A percentile compares a stretch with the other conserved stretches of the same genome.
Conservation (phyloP, 257 asterid species). For the Fraxinus excelsior region DNA sequence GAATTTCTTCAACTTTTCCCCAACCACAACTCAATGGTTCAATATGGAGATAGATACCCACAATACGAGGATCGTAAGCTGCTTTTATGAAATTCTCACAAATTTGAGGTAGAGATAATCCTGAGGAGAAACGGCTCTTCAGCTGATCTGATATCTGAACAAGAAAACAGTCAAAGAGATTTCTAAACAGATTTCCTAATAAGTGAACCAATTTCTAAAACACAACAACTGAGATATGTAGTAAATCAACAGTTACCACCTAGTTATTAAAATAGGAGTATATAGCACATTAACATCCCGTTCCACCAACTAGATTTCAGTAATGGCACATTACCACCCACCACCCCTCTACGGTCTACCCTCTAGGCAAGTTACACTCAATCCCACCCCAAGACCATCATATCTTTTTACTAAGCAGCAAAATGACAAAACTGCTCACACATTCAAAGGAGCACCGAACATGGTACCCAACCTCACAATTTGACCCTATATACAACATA, state of each 20-base stretch:
- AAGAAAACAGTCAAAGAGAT: slow-evolving; percentile 19
- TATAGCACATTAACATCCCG: slow-evolving; percentile 14
- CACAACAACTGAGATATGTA: not conserved
- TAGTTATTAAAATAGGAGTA: not conserved
- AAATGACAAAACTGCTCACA: not conserved
- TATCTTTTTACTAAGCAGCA: not conserved
- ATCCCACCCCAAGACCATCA: not conserved
- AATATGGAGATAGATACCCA: slow-evolving; percentile 89
- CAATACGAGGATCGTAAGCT: slow-evolving; percentile 94
- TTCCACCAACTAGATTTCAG: not conserved
- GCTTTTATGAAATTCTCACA: slow-evolving; percentile 92
- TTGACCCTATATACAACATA: not conserved
- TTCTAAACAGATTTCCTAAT: slow-evolving; percentile 10
- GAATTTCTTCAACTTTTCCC: slow-evolving; percentile 97
- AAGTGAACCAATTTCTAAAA: not conserved
- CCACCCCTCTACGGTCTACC: not conserved
- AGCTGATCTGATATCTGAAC: slow-evolving; percentile 93
- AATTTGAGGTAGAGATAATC: slow-evolving; percentile 87
- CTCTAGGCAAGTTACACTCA: not conserved
- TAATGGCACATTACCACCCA: not conserved
- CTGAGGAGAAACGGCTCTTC: slow-evolving; percentile 94
- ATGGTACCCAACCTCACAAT: slow-evolving; percentile 5
- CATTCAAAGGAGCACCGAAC: slow-evolving; percentile 6
- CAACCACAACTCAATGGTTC: slow-evolving; percentile 89
- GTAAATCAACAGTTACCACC: not conserved